Conservation (phyloP, 768 basidiomycete species). For the Scleroderma citrinum region DNA sequence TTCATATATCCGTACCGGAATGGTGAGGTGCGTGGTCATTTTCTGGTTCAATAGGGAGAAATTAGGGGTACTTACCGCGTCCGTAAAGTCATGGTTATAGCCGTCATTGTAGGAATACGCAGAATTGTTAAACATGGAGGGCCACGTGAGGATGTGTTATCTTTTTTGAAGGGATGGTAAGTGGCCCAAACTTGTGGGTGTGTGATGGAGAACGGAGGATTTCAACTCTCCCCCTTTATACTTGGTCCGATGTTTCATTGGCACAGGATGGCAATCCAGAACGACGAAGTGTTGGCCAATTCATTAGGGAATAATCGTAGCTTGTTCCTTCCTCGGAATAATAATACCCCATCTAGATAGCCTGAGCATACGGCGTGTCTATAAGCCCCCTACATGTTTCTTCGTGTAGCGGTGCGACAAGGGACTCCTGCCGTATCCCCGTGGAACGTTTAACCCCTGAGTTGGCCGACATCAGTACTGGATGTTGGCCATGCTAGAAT, state of each 20-base stretch:
- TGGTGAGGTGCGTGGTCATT: background rate
- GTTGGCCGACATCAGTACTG: background rate
- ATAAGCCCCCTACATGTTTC: no score
- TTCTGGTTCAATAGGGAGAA: background rate
- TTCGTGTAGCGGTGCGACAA: no score
- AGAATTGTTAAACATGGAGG: constrained; percentile 15
- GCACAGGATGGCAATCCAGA: constrained; percentile 25
- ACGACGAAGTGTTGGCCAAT: no score
- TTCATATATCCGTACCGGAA: constrained; percentile 1
- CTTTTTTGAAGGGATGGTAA: background rate
- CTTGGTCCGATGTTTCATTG: constrained; percentile 18
- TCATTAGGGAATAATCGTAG: no score
- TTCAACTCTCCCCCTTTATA: background rate
- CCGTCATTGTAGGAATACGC: constrained; percentile 13
- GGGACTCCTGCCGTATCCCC: background rate
- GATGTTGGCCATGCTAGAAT: background rate
- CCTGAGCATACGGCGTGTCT: no score
- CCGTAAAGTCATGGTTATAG: constrained; percentile 26
- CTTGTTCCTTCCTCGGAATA: background rate
- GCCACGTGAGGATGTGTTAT: background rate
- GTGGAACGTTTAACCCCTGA: background rate
- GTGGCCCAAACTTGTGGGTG: background rate
- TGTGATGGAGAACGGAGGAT: background rate
- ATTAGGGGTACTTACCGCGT: constrained; percentile 16
- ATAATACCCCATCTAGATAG: background rate